Evolutionary conservation across 495 filamentous ascomycete genomes (phyloP).

Genomic region (Usnea hakonensis): DNA sequence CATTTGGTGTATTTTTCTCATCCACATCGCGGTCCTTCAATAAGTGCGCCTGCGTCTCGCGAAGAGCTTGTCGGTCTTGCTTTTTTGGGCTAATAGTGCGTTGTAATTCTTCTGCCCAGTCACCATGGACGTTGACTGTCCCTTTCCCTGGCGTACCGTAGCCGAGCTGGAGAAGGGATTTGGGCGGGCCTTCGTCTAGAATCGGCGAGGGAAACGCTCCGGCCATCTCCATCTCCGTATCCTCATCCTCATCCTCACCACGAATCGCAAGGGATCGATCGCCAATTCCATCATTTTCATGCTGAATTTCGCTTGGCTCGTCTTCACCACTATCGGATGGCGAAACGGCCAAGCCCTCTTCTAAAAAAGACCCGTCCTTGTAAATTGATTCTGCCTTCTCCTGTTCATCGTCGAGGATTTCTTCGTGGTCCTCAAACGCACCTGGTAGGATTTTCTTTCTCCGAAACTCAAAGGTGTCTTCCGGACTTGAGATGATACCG

Average conservation of each 20-base stretch:
- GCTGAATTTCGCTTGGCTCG: conserved; percentile 50
- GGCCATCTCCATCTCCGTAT: conserved; percentile 69
- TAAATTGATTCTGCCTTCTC: conserved; percentile 39
- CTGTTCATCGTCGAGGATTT: conserved; percentile 29
- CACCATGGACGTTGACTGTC: conserved; percentile 49
- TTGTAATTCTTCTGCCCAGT: conserved; percentile 88
- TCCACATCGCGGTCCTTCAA: conserved; percentile 36
- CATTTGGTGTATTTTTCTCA: conserved; percentile 33
- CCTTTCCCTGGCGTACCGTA: conserved; percentile 53
- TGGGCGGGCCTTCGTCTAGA: conserved; percentile 49
- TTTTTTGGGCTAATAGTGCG: conserved; percentile 87
- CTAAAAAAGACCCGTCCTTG: conserved; percentile 73
- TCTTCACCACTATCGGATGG: conserved; percentile 58
- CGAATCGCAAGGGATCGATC: conserved; percentile 55
- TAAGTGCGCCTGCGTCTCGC: conserved; percentile 50
- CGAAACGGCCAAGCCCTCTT: conserved; percentile 77
- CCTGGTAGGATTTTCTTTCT: conserved; percentile 66
- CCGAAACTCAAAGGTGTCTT: conserved; percentile 79
- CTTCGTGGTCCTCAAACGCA: conserved; percentile 57
- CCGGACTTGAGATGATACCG: conserved; percentile 46
- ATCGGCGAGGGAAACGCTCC: conserved; percentile 60
- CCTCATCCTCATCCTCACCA: conserved; percentile 56
- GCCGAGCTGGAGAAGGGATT: conserved; percentile 42
- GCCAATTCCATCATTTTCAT: conserved; percentile 55
- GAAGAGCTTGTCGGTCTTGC: conserved; percentile 63